Base-by-base conservation (phyloP, 495 filamentous ascomycete genomes). In the Hyphodiscus hymeniophilus region DNA sequence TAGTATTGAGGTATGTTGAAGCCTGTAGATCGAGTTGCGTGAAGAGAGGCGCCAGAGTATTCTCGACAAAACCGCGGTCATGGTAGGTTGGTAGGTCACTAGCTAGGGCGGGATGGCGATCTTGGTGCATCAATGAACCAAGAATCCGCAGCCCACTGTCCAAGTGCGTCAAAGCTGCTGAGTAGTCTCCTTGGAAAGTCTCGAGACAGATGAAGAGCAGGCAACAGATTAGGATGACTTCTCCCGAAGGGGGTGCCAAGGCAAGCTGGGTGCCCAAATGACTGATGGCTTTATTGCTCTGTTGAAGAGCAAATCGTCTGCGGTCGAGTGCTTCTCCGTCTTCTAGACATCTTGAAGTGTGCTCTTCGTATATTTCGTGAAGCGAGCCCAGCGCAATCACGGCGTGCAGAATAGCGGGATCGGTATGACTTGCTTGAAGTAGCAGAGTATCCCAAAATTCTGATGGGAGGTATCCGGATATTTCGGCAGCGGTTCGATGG, bases 401-500 rank as follows among this genome's bases (percentile, higher is more conserved):
- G 1, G 55, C 50, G 41, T 58, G 55, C 8, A 36, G 38, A 13
- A 58, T 54, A 3, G 51, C 28, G 3, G 49, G 51, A 17, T 58
- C 55, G 20, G 42, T 24, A 12, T 58, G 55, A n/a, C 38, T 32
- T 13, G 48, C 47, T 45, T 48, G 51, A 21, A 75, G 58, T 2
- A 78, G 43, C 6, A 74, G 58, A 2, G 44, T 61, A 11, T 69
- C 58, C 76, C 76, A 80, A 31, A 77, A 70, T 0, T 42, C 50
- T 3, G 64, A 69, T 38, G 51, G 55, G 48, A 73, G 76, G 22
- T 57, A 58, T 8, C 71, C 69, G 7, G 65, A 66, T 10, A 80
- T 46, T 20, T 57, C 49, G 3, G 45, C 38, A 20, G 41, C 49
- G 15, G 54, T 57, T 15, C 16, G 34, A 6, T 46, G 12, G 6